Evolutionary conservation across 176 grass and related monocot genomes (phyloP), one percentile per base, ranked within the genome.

Genomic region (Avena eriantha): DNA sequence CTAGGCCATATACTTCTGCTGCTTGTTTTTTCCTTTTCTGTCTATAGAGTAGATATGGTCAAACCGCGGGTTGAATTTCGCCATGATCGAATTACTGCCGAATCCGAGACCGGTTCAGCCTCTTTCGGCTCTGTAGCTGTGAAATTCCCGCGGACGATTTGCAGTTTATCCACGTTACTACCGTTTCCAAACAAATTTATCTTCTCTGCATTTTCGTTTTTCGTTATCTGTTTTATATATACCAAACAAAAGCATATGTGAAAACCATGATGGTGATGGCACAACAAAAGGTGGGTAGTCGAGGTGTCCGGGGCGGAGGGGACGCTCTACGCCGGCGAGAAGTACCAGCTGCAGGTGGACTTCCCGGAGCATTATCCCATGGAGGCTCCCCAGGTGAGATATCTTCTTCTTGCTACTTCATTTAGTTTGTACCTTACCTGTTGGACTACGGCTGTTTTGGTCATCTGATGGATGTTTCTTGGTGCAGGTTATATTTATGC

Each of bases 291-390:
- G 92, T 96, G 92, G 97, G 82, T 99, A 59, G 87, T 98, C 79
- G 94, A 98, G 80, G 94, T 96, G 80, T 68, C 85, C 2, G 92
- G 97, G 47, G 97, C 88, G 4, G 84, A 89, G 76, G 94, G 72
- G 5, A 98, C 94, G 31, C 90, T 98, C 8, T 94, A 98, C 24
- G 78, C 87, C 0, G 89, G 85, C 24, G 97, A 98, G 72, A 91
- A 72, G 4, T 98, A 96, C 88, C 94, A 96, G 80, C 85, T 98
- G 23, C 94, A 99, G 82, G 88, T 96, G 21, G 94, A 96, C 92
- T 96, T 99, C 82, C 94, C 97, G 0, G 94, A 99, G 84, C 97
- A 99, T 85, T 99, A 99, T 73, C 97, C 94, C 23, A 96, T 94
- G 90, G 97, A 99, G 89, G 94, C 97, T 24, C 97, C 97, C 13